Base-by-base conservation (phyloP, 1,284 basidiomycete genomes). In the Ganoderma multipileum region DNA sequence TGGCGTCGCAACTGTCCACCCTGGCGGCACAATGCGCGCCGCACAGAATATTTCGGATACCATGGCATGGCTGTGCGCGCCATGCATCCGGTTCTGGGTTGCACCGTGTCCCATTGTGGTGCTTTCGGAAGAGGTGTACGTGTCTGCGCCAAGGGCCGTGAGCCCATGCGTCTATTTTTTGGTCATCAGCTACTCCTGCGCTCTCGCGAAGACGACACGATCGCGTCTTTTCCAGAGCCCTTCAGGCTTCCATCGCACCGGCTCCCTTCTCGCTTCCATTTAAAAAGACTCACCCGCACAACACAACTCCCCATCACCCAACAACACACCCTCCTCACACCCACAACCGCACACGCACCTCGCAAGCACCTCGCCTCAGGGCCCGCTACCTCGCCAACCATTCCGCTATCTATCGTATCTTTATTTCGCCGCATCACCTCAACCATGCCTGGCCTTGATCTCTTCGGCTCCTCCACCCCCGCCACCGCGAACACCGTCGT, bases 381-480 rank as follows among this genome's bases (percentile, higher is more conserved):
- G 42, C 44, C 42, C 50, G 41, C 50, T n/a, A 68, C 36, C 26
- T 26, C 33, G 12, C n/a, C 47, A 52, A 30, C 54, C 41, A 42
- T 68, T 67, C 65, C 9, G 54, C 20, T 72, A 72, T 68, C 73
- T 72, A 66, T 72, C 59, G 36, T 38, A 62, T 66, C 54, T 66
- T 62, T 65, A 64, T 71, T 58, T 61, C 38, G 36, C 38, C 63
- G 50, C 30, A 54, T 61, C 55, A 50, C 67, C 58, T 3, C 33
- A 33, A 39, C 36, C 54, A 85, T 84, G 83, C 83, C 83, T 68
- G 83, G 83, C 47, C 81, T 84, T 66, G 83, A 84, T 62, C 81
- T 80, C 66, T 81, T 80, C 77, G 81, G 77, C 55, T 75, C 75
- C 66, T 71, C 73, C 64, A 76, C 78, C 66, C 58, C 78, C 8